Evolutionary conservation across 1,284 basidiomycete genomes (phyloP).

Genomic region (Irpex rosettiformis): DNA sequence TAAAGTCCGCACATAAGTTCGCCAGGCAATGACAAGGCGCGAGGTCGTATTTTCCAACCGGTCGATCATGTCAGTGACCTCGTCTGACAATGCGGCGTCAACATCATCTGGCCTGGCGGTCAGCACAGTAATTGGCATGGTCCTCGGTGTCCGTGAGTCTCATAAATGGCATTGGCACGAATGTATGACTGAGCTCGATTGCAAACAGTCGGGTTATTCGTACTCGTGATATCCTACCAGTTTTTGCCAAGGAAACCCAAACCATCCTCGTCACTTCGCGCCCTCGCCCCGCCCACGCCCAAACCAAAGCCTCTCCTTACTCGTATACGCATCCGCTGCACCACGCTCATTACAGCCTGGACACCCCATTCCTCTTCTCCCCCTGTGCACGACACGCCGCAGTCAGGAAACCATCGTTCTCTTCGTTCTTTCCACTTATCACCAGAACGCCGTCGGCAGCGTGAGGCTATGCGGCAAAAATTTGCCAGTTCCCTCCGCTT

Average conservation of each 20-base stretch:
- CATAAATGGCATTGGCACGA: not conserved
- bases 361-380: slow-evolving; percentile 7
- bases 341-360: slow-evolving; percentile 18
- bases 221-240: slow-evolving; percentile 26
- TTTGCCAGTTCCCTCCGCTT: slow-evolving; percentile 15
- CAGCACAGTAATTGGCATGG: slow-evolving; percentile 24
- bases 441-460: slow-evolving; percentile 7
- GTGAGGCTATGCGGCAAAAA: slow-evolving; percentile 13
- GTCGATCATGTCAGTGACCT: slow-evolving; percentile 5
- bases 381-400: slow-evolving; percentile 2
- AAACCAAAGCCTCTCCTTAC: slow-evolving; percentile 17
- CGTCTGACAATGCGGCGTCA: slow-evolving; percentile 9
- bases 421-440: slow-evolving; percentile 19
- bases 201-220: slow-evolving; percentile 23
- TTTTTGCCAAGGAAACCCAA: slow-evolving; percentile 20
- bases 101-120: slow-evolving; percentile 14
- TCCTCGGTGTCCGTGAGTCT: slow-evolving; percentile 25
- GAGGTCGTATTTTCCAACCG: not conserved
- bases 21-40: not conserved
- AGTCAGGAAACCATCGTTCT: not conserved
- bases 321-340: slow-evolving; percentile 13
- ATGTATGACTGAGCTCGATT: not conserved
- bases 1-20: not conserved
- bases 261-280: slow-evolving; percentile 3
- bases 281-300: slow-evolving; percentile 9